Percentiles rank a stretch among this genome's conserved stretches.
Conservation (phyloP, 345 rosid genomes). For the Euclidium syriacum region DNA sequence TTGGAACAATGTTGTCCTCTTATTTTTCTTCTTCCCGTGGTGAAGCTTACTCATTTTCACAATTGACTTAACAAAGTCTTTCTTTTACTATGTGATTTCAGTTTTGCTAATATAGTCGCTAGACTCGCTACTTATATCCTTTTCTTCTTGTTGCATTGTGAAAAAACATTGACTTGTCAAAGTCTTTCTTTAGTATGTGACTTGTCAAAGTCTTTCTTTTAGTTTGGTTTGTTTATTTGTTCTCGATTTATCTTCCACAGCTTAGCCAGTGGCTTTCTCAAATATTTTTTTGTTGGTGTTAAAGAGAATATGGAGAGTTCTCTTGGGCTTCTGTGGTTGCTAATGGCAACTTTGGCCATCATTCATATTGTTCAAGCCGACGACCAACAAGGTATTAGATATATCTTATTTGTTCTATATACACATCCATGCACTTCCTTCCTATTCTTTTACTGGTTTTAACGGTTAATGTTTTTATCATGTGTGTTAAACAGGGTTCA, state of each 20-base stretch:
- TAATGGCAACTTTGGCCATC: neutral
- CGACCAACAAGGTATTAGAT: conserved; percentile 1
- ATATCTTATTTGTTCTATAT: neutral
- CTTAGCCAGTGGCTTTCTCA: neutral
- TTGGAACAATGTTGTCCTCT: neutral
- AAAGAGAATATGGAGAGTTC: neutral
- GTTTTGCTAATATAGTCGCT: too few relatives aligned
- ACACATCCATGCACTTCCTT: neutral
- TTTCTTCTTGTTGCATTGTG: too few relatives aligned
- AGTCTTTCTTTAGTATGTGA: too few relatives aligned
- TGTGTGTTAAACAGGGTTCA: conserved; percentile 22
- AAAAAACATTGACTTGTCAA: too few relatives aligned
- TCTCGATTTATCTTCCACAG: too few relatives aligned
- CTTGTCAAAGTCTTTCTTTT: too few relatives aligned
- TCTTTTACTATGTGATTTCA: too few relatives aligned
- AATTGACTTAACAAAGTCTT: neutral
- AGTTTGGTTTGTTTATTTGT: too few relatives aligned
- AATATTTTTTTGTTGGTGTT: neutral
- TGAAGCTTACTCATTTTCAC: neutral
- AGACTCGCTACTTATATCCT: too few relatives aligned
- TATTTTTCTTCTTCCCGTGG: neutral
- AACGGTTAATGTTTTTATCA: neutral
- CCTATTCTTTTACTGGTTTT: neutral
- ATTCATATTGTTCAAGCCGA: neutral
- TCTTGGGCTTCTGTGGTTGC: neutral